Percentiles rank a stretch among this genome's conserved stretches.
Conservation (phyloP, 306 rosid genomes). For the Prunus campanulata region DNA sequence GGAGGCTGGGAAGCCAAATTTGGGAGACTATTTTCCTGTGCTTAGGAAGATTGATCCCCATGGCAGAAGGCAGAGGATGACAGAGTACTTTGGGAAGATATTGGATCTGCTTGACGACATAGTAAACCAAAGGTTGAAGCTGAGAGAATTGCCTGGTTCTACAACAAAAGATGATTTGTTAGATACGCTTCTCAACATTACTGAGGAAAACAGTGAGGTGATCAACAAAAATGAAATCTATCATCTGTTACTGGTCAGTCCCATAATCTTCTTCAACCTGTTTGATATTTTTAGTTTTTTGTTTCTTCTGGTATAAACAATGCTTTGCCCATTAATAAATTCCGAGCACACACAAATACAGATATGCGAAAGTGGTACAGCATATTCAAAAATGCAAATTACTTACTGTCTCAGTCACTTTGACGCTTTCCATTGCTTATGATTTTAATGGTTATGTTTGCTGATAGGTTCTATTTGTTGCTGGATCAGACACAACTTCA, state of each 20-base stretch:
- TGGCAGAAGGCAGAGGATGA: conserved; percentile 20
- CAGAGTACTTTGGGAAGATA: conserved; percentile 14
- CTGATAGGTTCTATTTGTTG: conserved; percentile 46
- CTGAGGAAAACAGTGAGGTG: conserved; percentile 27
- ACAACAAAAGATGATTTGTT: conserved; percentile 27
- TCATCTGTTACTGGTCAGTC: conserved; percentile 34
- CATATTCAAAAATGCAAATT: too few species aligned
- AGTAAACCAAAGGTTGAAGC: conserved; percentile 31
- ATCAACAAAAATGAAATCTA: conserved; percentile 21
- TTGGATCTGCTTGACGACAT: conserved; percentile 2
- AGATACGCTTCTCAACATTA: conserved; percentile 38
- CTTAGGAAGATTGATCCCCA: conserved; percentile 41
- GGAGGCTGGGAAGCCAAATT: conserved; percentile 36
- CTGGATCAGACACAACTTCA: conserved; percentile 58
- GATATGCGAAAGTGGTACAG: too few species aligned
- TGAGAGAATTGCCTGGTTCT: not conserved
- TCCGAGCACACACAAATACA: too few species aligned
- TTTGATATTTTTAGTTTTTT: not conserved
- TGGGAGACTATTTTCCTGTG: conserved; percentile 40
- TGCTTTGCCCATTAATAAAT: too few species aligned
- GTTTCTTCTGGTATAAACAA: too few species aligned
- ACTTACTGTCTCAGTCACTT: too few species aligned
- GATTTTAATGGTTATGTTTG: not conserved
- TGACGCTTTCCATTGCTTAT: too few species aligned
- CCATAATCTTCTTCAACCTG: not conserved